Conservation (phyloP, 306 rosid genomes). For the Nissolia schottii region DNA sequence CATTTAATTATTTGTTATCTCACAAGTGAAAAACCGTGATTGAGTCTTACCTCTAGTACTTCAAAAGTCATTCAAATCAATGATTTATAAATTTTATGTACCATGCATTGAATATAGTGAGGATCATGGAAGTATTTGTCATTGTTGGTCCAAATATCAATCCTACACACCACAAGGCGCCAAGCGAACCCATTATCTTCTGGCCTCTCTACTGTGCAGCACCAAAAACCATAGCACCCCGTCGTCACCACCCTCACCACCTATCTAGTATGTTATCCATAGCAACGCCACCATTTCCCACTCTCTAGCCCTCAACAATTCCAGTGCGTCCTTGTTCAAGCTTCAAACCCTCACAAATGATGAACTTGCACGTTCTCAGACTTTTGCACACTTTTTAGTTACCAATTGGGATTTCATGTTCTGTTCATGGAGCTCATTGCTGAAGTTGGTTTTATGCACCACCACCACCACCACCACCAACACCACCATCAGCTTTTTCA, state of each 20-base stretch:
- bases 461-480: constrained; percentile 29
- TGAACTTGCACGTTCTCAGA: constrained; percentile 11
- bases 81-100: too few species aligned
- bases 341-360: constrained; percentile 23
- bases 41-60: too few species aligned
- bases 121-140: too few species aligned
- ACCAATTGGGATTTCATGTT: not conserved
- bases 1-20: too few species aligned
- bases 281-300: not conserved
- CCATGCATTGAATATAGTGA: too few species aligned
- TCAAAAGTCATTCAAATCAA: too few species aligned
- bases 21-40: too few species aligned
- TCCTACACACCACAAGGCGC: constrained; percentile 10
- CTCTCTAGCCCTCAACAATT: not conserved
- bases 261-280: constrained; percentile 10
- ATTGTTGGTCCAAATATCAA: too few species aligned
- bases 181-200: not conserved
- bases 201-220: not conserved
- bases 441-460: constrained; percentile 40
- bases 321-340: not conserved
- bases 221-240: not conserved
- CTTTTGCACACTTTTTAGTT: too few species aligned
- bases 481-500: constrained; percentile 29
- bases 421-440: constrained; percentile 50
- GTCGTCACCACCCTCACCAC: not conserved